Percentiles rank a stretch among this genome's conserved stretches.
These are phyloP conservation scores for Selenicereus undatus DNA, from an alignment of 148 eudicot species.

Conservation along the genomic window DNA sequence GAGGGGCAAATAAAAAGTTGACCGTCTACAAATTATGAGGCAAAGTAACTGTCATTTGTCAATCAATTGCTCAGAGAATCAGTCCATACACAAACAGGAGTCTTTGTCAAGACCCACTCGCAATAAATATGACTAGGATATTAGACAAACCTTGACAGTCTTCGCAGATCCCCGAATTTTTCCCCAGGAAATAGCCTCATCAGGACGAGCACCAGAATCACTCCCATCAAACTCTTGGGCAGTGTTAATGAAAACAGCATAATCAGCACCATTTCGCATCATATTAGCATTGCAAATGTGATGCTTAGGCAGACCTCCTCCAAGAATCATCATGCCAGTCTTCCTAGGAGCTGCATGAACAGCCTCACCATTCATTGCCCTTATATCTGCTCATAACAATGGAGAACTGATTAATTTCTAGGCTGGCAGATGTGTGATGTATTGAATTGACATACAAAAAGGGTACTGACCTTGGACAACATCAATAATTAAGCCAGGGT, in stretches of 20 bases:
- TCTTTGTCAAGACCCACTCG: background rate
- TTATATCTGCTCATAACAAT: constrained; percentile 50
- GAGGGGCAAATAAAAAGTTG: background rate
- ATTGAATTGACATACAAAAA: background rate
- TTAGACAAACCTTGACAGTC: constrained; percentile 13
- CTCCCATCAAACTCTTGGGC: constrained; percentile 94
- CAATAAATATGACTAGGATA: background rate
- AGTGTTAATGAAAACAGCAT: constrained; percentile 57
- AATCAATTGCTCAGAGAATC: background rate
- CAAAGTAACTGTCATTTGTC: background rate
- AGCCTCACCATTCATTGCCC: constrained; percentile 78
- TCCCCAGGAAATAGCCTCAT: constrained; percentile 96
- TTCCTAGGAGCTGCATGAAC: constrained; percentile 81
- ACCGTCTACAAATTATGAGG: too few relatives aligned
- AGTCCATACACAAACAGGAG: background rate
- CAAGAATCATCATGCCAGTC: constrained; percentile 58
- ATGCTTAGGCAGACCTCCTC: constrained; percentile 67
- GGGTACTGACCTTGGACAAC: constrained; percentile 65
- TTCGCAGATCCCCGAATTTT: constrained; percentile 61
- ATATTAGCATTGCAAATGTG: constrained; percentile 92
- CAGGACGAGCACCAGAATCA: constrained; percentile 94
- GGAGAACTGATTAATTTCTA: background rate
- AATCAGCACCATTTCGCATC: constrained; percentile 38
- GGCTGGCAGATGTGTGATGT: background rate
- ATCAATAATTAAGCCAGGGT: constrained; percentile 77